Evolutionary conservation across 148 eudicot species (phyloP).

Genomic region (Silene conica): DNA sequence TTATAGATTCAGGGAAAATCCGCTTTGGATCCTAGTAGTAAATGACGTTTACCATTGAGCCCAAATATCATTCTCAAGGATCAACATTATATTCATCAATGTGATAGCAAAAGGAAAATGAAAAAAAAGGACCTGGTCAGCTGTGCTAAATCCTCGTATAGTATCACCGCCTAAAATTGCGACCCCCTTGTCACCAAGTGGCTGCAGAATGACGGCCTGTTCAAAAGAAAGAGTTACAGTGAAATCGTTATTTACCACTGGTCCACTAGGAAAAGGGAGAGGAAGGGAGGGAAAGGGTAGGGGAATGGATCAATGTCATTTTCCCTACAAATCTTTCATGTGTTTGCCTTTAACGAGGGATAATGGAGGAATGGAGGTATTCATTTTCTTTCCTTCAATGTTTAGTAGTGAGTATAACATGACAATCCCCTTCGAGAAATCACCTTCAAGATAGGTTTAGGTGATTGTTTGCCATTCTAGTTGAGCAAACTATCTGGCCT

Average conservation of each 20-base stretch:
- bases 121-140: conserved; percentile 66
- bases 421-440: not conserved
- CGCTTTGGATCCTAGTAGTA: not conserved
- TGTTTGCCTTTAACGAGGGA: too few species aligned
- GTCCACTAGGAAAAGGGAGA: not conserved
- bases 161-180: conserved; percentile 85
- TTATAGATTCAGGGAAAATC: not conserved
- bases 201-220: conserved; percentile 93
- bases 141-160: conserved; percentile 76
- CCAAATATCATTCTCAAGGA: not conserved
- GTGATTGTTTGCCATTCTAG: not conserved
- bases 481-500: not conserved
- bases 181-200: conserved; percentile 76
- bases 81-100: not conserved
- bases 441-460: not conserved
- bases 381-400: too few species aligned
- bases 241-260: not conserved
- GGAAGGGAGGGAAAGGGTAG: too few species aligned
- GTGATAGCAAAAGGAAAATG: not conserved
- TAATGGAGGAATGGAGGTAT: too few species aligned
- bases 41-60: not conserved
- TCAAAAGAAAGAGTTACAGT: conserved; percentile 18
- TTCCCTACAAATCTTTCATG: too few species aligned
- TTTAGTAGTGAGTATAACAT: too few species aligned
- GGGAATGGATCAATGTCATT: too few species aligned